Percentiles rank a stretch among this genome's conserved stretches.
These are phyloP conservation scores for Bryoglossum gracile DNA, from an alignment of 495 filamentous ascomycete species.

Conservation along the genomic window DNA sequence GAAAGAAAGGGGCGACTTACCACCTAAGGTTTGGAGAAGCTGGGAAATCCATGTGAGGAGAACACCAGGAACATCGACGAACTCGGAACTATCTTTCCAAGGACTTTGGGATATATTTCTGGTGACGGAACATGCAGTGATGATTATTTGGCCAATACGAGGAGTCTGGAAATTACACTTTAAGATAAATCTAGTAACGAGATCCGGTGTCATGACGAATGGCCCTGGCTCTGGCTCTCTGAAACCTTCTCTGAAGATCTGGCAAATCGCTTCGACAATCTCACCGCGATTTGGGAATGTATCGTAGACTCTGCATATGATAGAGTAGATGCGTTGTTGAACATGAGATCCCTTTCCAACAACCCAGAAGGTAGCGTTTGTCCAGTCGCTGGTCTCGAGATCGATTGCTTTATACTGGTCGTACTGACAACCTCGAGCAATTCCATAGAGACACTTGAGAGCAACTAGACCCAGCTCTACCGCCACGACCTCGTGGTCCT, in stretches of 20 bases:
- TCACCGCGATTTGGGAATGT: slow-evolving; percentile 55
- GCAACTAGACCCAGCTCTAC: slow-evolving; percentile 51
- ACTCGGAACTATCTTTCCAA: slow-evolving; percentile 29
- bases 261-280: slow-evolving; percentile 69
- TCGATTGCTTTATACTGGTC: slow-evolving; percentile 66
- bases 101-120: slow-evolving; percentile 50
- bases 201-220: slow-evolving; percentile 65
- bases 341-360: slow-evolving; percentile 42
- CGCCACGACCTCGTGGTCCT: slow-evolving; percentile 2
- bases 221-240: slow-evolving; percentile 69
- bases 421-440: slow-evolving; percentile 73
- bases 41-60: slow-evolving; percentile 59
- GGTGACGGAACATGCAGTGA: slow-evolving; percentile 70
- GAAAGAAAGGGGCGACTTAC: slow-evolving; percentile 33
- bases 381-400: slow-evolving; percentile 39
- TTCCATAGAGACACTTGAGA: slow-evolving; percentile 64
- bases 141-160: slow-evolving; percentile 66
- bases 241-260: slow-evolving; percentile 70
- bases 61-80: slow-evolving; percentile 39
- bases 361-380: slow-evolving; percentile 53
- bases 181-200: slow-evolving; percentile 65
- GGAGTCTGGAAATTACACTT: slow-evolving; percentile 54
- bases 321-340: slow-evolving; percentile 45
- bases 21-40: slow-evolving; percentile 55
- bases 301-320: slow-evolving; percentile 26